Base-by-base conservation (phyloP, 352 stramenopile species). In the Pythium dissimile region DNA sequence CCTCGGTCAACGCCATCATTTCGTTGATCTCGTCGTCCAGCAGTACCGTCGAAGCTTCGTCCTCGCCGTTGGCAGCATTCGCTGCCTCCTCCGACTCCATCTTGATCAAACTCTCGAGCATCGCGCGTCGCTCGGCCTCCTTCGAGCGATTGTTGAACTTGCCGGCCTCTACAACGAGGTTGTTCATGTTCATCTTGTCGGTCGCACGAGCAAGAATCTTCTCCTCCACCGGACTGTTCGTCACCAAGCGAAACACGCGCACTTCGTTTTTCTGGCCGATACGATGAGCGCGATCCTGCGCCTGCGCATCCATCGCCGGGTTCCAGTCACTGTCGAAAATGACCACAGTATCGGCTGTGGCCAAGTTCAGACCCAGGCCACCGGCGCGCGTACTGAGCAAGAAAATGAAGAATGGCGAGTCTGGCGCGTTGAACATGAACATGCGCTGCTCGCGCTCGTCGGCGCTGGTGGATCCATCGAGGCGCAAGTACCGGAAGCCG, bases 241-340 rank as follows among this genome's bases (percentile, higher is more conserved):
- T 94, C 18, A 96, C 80, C 1, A 96, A 70, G 7, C 86, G 74
- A 49, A 94, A 96, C 0, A 96, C 82, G 30, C 84, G 83, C 39
- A 96, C 86, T 71, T 96, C 84, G 55, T 95, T 95, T 71, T 93
- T 96, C 58, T 95, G 85, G 12, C 92, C 92, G 31, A 98, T 97
- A 55, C 92, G 86, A 73, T 98, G 92, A 2, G 85, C 84, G 10
- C 92, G 86, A 74, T 96, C 92, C 60, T 96, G 87, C 3, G 92
- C 92, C 45, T 98, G 92, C 5, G 89, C 88, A 55, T 98, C 92
- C 82, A 96, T 95, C 34, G 97, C 92, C n/a, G 97, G 97, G 72
- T 99, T 99, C 97, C 97, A 99, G 68, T 99, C 97, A 61, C 86
- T 98, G 66, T 99, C 98, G 62, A 99, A 99, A 69, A 99, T 98